Base-by-base conservation (phyloP, 306 rosid genomes). In the Vicia sativa region DNA sequence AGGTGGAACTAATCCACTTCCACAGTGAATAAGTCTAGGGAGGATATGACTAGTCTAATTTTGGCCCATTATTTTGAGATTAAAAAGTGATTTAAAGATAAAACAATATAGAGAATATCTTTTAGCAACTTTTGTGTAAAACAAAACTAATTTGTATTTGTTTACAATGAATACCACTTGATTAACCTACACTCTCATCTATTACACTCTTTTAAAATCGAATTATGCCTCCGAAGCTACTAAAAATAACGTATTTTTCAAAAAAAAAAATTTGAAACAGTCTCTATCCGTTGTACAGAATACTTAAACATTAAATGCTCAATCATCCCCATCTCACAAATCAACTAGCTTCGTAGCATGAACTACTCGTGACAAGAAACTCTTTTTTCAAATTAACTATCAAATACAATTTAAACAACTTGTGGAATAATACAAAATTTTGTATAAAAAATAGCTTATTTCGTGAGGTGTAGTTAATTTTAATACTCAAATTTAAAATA, bases 321-420 rank as follows among this genome's bases (percentile, higher is more conserved):
- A 49, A 18, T 8, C 44, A 67, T 44, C 59, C 29, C 69, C 52
- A 46, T 25, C 28, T 28, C 65, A 48, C 45, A 31, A 50, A 57
- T 48, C 42, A 70, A 68, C 53, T 6, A 21, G 29, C 50, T 65
- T 46, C 55, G 38, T 63, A 73, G 28, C 23, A 14, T 48, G 58
- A 52, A 67, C 68, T 35, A 56, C 21, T 46, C 26, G 45, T 65
- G 74, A 77, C 65, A 77, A 29, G 44, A 77, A 64, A 64, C 53
- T 77, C 52, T 26, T 16, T 68, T 72, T 62, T 65, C 35, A 29
- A 72, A 58, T 61, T 64, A 63, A 72, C 48, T 29, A 68, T 65
- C 39, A 48, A 63, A 31, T 62, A 48, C 38, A 26, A 7, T 34
- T 52, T 25, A 23, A 61, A 55, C 23, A 62, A 65, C 38, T 34